phyloP scores from a whole-genome alignment of 306 rosid species.

The Spatholobus suberectus region DNA sequence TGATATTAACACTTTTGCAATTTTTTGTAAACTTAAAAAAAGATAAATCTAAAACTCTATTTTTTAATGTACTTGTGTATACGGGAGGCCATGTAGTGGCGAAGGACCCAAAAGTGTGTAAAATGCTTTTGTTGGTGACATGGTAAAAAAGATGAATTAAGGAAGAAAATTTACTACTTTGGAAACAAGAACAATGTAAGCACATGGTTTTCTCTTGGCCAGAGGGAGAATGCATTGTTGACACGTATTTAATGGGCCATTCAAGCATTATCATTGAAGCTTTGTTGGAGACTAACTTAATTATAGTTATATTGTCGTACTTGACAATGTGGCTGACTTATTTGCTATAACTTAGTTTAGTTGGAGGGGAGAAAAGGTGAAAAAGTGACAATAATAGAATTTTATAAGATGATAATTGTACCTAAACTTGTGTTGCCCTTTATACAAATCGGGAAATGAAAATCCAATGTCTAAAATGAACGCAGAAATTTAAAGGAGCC shows the following conservation, averaged over 20 bases:
- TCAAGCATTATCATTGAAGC: conserved; percentile 27
- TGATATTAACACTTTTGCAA: not conserved
- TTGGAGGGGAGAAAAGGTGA: conserved; percentile 35
- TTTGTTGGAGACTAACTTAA: not conserved
- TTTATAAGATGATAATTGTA: conserved; percentile 45
- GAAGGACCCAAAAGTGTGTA: not conserved
- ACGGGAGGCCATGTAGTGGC: not conserved
- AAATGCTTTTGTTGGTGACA: not conserved
- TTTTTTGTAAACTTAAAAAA: not conserved
- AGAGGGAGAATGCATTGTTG: not conserved
- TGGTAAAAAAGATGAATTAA: not conserved
- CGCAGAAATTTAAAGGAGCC: conserved; percentile 12
- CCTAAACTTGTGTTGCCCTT: not conserved
- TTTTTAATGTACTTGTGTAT: not conserved
- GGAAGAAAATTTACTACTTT: not conserved
- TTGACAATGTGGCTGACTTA: conserved; percentile 12
- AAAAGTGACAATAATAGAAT: conserved; percentile 36
- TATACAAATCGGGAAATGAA: conserved; percentile 23
- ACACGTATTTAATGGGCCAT: conserved; percentile 36
- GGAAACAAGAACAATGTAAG: conserved; percentile 9
- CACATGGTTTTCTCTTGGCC: not conserved
- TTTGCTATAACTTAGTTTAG: conserved; percentile 30
- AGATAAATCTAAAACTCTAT: not conserved
- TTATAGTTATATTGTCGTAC: conserved; percentile 20
- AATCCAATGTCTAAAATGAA: not conserved